Base-by-base conservation (phyloP, 345 rosid genomes). In the Citrus sinensis region DNA sequence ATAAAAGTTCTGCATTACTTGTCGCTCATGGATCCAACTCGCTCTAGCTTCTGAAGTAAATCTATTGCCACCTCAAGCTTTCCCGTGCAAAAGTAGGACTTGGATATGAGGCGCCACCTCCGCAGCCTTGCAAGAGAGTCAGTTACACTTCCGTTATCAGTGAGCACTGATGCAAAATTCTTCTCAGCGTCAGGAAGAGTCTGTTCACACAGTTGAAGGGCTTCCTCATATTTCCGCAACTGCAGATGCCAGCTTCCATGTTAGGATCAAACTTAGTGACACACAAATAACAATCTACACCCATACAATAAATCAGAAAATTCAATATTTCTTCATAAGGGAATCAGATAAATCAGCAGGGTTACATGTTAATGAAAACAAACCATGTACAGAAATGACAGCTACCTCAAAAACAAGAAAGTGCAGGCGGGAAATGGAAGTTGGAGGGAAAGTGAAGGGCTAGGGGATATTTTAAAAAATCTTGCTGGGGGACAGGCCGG, bases 21-120 rank as follows among this genome's bases (percentile, higher is more conserved):
- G 80, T 84, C 82, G 61, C 34, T 72, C 76, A 60, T 59, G 68
- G 87, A 85, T 78, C 84, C 88, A 87, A 79, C 75, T 77, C 79
- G 86, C 87, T 91, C 87, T 46, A 90, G 82, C 87, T 90, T 89
- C 80, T 86, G 87, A 78, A 90, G 91, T 70, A 89, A 79, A 80
- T 88, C 89, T 72, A 92, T 90, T 80, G 97, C 97, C 67, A 25
- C 75, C 84, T 92, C 97, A 82, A 93, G 92, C 85, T 82, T 93
- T 82, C 98, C 99, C 88, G 91, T 76, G 84, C 69, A 87, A 82
- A 93, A 95, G 82, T 92, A 84, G 30, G 94, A 91, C 85, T 89
- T 91, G 71, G 97, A 88, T 79, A 89, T 87, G 80, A 87, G 40
- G 82, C 67, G 80, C 90, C 89, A 89, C 80, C 98, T 91, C 99